Conservation (phyloP, 148 eudicot genomes). For the Drosera capensis region DNA sequence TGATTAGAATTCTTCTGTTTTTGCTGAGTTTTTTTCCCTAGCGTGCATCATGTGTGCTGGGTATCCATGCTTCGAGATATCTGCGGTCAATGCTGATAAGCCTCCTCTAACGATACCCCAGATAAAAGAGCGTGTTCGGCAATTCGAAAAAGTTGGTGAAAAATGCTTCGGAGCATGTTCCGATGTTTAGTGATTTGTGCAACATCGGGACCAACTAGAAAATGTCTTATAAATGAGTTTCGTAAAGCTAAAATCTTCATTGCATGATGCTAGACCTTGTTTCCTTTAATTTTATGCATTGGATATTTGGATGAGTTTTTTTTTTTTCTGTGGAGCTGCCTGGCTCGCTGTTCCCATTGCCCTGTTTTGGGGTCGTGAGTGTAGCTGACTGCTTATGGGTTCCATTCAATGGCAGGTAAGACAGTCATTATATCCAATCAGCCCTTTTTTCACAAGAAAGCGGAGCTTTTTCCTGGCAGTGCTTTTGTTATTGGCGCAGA, state of each 20-base stretch:
- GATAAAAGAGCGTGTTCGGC: constrained; percentile 82
- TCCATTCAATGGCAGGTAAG: constrained; percentile 44
- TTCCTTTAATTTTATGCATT: too few species aligned
- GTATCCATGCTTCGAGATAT: constrained; percentile 86
- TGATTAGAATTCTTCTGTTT: too few species aligned
- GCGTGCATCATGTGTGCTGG: constrained; percentile 66
- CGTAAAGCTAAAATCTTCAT: too few species aligned
- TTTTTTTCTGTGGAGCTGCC: too few species aligned
- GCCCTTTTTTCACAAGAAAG: constrained; percentile 92
- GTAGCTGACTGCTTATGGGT: background rate
- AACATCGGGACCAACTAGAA: too few species aligned
- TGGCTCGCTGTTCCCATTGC: too few species aligned
- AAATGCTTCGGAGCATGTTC: too few species aligned
- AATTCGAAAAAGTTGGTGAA: constrained; percentile 86
- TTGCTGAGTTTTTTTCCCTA: background rate
- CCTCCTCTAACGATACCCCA: constrained; percentile 71
- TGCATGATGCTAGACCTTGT: background rate
- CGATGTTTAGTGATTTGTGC: background rate
- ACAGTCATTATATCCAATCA: constrained; percentile 77
- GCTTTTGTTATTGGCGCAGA: constrained; percentile 90
- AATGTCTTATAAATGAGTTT: too few species aligned
- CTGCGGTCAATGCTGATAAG: constrained; percentile 93
- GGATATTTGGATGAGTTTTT: too few species aligned
- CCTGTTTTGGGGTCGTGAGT: too few species aligned
- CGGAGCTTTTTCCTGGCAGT: constrained; percentile 92